Evolutionary conservation across 805 yeast genomes (phyloP), one percentile per base, ranked within the genome.

Genomic region (Barnettozyma wickerhamii): DNA sequence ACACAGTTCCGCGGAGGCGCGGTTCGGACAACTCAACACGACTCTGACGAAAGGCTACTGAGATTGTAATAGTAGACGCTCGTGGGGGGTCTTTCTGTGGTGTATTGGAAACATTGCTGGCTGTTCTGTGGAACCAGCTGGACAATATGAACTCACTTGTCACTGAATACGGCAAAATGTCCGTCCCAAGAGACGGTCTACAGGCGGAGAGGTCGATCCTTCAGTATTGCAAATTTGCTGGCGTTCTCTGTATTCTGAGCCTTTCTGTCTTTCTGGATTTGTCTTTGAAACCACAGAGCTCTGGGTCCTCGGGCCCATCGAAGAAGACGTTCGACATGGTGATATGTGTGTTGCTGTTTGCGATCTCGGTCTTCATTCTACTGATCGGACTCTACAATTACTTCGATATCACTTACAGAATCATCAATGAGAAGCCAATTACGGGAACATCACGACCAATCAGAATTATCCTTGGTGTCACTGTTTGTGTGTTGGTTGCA

Each of bases 161-260:
- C 13, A 10, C 13, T 7, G 23, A 24, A n/a, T 29, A 30, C 30
- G 34, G 29, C 10, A 15, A 32, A 5, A 27, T 37, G 4, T 53
- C 58, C 1, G 37, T 55, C 0, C 56, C 60, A 1, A 44, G 59
- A 19, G 60, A 56, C 41, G 53, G 59, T 38, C 38, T 56, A 5
- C 60, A 56, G 34, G 55, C 55, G 3, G 60, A 56, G 33, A 37
- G 59, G 12, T 48, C 59, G 0, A 19, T 55, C 9, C 42, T 56
- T 7, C 49, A 49, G 17, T 42, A 46, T 21, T 50, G 51, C 45
- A 55, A 55, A 30, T 45, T 53, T 9, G 43, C 55, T 2, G 51
- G 51, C 0, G 33, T 42, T 0, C 42, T 56, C 2, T 46, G 51
- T 2, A 27, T 55, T 9, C 23, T 49, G 28, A 47, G 55, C 9